Evolutionary conservation across 2,329 filamentous ascomycete genomes (phyloP).

Genomic region (Zopfia rhizophila): DNA sequence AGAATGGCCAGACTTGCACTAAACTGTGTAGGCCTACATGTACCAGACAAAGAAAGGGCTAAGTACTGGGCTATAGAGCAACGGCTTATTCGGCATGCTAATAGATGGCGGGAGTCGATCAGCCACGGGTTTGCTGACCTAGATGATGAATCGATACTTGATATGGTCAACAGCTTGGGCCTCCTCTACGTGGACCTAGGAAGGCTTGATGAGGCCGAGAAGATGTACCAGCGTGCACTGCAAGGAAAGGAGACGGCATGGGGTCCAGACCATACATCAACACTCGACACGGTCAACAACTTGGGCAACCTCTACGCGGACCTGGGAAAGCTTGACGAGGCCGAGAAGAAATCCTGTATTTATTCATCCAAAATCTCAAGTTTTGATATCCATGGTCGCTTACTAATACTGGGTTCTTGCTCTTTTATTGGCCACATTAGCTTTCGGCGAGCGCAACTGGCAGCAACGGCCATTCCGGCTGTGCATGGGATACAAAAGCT

Average conservation of each 20-base stretch:
- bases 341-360: too few relatives aligned
- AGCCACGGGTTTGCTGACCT: conserved; percentile 7
- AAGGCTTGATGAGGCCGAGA: conserved; percentile 66
- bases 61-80: conserved; percentile 21
- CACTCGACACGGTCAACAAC: conserved; percentile 24
- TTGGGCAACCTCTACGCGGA: conserved; percentile 17
- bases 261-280: conserved; percentile 22
- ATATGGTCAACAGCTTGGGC: conserved; percentile 24
- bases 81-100: conserved; percentile 17
- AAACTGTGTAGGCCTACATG: conserved; percentile 16
- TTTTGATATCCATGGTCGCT: too few relatives aligned
- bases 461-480: too few relatives aligned
- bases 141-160: conserved; percentile 13
- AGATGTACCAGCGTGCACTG: conserved; percentile 17
- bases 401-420: too few relatives aligned
- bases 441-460: too few relatives aligned
- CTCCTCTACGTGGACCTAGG: conserved; percentile 72
- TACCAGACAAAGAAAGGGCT: conserved; percentile 6
- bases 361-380: too few relatives aligned
- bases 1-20: conserved; percentile 18
- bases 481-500: too few relatives aligned
- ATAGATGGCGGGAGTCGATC: conserved; percentile 4
- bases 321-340: too few relatives aligned
- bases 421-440: too few relatives aligned
- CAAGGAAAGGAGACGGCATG: conserved; percentile 19